Base-by-base conservation (phyloP, 768 basidiomycete species). In the Leccinum uliginosum region DNA sequence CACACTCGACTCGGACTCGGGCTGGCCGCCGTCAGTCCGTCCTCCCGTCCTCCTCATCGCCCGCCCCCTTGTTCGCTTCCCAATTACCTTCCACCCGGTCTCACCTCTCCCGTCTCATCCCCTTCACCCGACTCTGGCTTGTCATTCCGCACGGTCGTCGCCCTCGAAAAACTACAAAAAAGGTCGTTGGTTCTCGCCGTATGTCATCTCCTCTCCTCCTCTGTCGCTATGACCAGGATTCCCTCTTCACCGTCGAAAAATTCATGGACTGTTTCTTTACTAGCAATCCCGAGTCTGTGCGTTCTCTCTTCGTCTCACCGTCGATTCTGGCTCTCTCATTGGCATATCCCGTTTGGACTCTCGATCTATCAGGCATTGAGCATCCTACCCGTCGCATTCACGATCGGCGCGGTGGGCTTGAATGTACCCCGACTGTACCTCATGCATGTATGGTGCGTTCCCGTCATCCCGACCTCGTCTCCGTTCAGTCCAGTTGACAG, bases 201-300 rank as follows among this genome's bases (percentile, higher is more conserved):
- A 47, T 88, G 87, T 0, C 73, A 96, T 7, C 71, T 95, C 14
- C 79, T 93, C 19, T 96, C 94, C 0, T 92, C 93, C 11, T 77
- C 87, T 2, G 91, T 98, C 19, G 90, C 93, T 3, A 89, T 98
- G 86, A 89, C 89, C 61, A 82, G n/a, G n/a, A n/a, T n/a, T 98
- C 11, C 96, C 96, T 0, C 84, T n/a, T 97, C 64, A 93, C 93
- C 1, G 87, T 98, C 65, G 96, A 95, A 10, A 91, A 85, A 69
- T 76, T 98, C 51, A 97, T 99, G 59, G 94, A 98, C 74, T 93
- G 89, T 74, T 98, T 97, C 72, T 85, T 89, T 1, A 75, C 85
- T 8, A 61, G 80, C 1, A 79, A 81, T 62, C 84, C 85, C 19
- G n/a, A n/a, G n/a, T n/a, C n/a, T n/a, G 92, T 93, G 53, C 50